Conservation (phyloP, 2,329 filamentous ascomycete genomes). For the Neopestalotiopsis sp. region DNA sequence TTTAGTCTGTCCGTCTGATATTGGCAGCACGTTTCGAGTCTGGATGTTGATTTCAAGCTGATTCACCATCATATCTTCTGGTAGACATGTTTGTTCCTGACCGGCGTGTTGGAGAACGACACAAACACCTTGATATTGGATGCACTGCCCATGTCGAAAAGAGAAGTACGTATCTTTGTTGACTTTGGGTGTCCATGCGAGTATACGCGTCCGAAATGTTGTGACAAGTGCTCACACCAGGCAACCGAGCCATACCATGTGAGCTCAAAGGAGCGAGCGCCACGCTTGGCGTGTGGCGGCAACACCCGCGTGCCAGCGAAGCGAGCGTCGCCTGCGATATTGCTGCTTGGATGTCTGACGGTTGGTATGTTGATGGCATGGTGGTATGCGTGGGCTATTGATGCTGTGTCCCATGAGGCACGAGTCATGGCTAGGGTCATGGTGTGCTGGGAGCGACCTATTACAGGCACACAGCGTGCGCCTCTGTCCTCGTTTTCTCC, state of each 20-base stretch:
- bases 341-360: neutral
- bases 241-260: neutral
- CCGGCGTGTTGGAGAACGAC: neutral
- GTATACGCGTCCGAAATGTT: neutral
- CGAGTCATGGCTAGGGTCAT: neutral
- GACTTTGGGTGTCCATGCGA: neutral
- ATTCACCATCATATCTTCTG: too few species aligned
- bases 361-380: neutral
- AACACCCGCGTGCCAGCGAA: neutral
- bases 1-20: too few species aligned
- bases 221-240: neutral
- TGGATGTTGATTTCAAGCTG: too few species aligned
- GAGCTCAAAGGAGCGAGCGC: neutral
- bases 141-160: neutral
- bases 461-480: neutral
- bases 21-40: too few species aligned
- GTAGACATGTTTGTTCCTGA: too few species aligned
- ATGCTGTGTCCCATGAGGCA: neutral
- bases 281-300: neutral
- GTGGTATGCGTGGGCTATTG: neutral
- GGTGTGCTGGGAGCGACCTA: neutral
- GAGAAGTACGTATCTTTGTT: neutral
- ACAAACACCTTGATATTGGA: neutral
- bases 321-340: neutral
- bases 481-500: neutral